Base-by-base conservation (phyloP, 108 stramenopile genomes). In the Parietichytrium sp. region DNA sequence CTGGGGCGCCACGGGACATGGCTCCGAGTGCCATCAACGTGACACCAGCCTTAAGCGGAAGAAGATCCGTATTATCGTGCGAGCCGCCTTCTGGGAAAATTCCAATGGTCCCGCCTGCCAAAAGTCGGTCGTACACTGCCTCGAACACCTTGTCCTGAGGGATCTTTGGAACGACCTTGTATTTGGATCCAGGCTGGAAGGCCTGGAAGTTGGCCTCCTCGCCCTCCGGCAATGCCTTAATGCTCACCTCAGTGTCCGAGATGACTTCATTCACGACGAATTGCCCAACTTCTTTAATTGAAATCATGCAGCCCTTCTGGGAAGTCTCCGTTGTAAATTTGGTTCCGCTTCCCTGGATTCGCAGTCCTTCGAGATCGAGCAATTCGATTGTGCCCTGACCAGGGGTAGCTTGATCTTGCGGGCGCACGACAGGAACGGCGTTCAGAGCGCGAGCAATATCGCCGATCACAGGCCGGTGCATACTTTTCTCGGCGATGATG, bases 51-150 rank as follows among this genome's bases (percentile, higher is more conserved):
- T 99, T 99, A 61, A 99, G 92, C 1, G 98, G 98, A 10, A 99
- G 88, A 36, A 99, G 85, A 81, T 96, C 95, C 7, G 97, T 97
- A 52, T 95, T 83, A 81, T 99, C 98, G 87, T 99, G 98, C 51
- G 88, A 90, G 20, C 98, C 98, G 4, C 97, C 98, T 85, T 99
- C 98, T 2, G 98, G 98, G 79, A 99, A 99, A 25, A 99, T 99
- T 18, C 93, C 92, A 45, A 93, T 78, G 49, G 83, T 82, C 30
- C 77, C 49, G 6, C 88, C 88, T 4, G 55, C 18, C 4, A 54
- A 29, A 29, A 90, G 47, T 30, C 81, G 81, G 20, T 45, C 82
- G 48, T 86, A 85, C 16, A 90, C 88, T 25, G 20, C 54, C 23
- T 82, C 50, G 77, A 86, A 90, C 81, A 89, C 80, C 49, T 83